Evolutionary conservation across 2,329 filamentous ascomycete species (phyloP), one percentile per base, ranked within the genome.

Genomic region (Cladosporium sp.): DNA sequence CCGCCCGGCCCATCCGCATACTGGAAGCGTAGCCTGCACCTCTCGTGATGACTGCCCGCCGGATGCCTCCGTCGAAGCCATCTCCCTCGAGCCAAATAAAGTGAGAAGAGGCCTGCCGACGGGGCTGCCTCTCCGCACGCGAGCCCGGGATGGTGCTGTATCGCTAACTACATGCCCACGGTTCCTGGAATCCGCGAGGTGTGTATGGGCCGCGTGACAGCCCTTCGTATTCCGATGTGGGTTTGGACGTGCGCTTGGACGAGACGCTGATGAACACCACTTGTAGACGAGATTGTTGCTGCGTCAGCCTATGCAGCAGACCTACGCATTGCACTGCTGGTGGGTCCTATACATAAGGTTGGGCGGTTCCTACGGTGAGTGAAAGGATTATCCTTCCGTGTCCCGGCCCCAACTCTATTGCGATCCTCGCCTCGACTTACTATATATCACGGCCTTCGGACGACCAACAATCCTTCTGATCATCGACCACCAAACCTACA

Each of bases 261-360:
- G 52, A 56, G 52, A 49, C 42, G 34, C 19, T 43, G 40, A 56
- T 47, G 52, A 56, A 49, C 14, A 47, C 52, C 5, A 30, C 49
- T 38, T 47, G 34, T 56, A 56, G 52, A 56, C 52, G 52, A 56
- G 52, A 49, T 56, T 56, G 52, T 56, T 56, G 52, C 52, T 56
- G 39, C 25, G 37, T 47, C 52, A 49, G 52, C 52, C 25, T 28
- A 47, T 17, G 51, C 30, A 11, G 30, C 36, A 52, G 22, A 52
- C 50, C n/a, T 19, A 15, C 37, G 34, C 50, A 34, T 17, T 34
- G 38, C 37, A 43, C 11, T 11, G 30, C 34, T 2, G 25, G 51
- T 28, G 51, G 39, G 51, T 54, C 51, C n/a, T 43, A 54, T 43
- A 42, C 42, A 54, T 43, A 42, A 43, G 51, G 51, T 43, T 34